Conservation (phyloP, 2,329 filamentous ascomycete species). For the Talaromyces sp. region DNA sequence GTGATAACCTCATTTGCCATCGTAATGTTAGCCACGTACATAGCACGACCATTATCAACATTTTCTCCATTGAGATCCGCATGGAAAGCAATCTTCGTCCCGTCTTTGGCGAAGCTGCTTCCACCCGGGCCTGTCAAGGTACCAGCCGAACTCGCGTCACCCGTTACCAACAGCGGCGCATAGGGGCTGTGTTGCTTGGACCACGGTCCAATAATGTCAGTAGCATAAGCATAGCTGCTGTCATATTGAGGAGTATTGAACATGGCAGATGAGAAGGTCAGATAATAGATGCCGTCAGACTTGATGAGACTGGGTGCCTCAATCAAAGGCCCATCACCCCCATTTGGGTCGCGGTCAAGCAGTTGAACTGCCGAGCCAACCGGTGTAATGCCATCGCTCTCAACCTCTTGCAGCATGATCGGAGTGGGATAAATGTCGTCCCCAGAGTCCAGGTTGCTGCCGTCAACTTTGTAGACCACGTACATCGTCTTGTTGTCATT, state of each 20-base stretch:
- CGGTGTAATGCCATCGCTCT: background rate
- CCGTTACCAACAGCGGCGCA: background rate
- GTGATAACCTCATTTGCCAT: background rate
- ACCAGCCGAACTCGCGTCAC: slow-evolving; percentile 19
- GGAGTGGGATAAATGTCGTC: background rate
- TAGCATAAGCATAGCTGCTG: background rate
- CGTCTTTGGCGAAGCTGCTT: slow-evolving; percentile 25
- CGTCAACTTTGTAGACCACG: background rate
- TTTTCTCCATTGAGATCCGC: background rate
- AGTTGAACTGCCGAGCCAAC: background rate
- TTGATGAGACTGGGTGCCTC: background rate
- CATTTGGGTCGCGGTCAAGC: background rate
- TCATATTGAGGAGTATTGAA: background rate
- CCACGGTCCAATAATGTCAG: slow-evolving; percentile 25
- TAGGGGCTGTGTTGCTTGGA: slow-evolving; percentile 14
- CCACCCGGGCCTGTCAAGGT: slow-evolving; percentile 41
- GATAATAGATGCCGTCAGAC: background rate
- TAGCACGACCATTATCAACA: background rate
- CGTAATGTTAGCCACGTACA: background rate
- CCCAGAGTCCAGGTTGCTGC: background rate
- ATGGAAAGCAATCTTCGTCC: background rate
- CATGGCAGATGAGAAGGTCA: background rate
- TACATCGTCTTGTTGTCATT: background rate
- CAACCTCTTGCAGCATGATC: background rate
- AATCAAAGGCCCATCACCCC: background rate